Evolutionary conservation across 2,329 filamentous ascomycete genomes (phyloP), one percentile per base, ranked within the genome.

Genomic region (Huntiella decipiens): DNA sequence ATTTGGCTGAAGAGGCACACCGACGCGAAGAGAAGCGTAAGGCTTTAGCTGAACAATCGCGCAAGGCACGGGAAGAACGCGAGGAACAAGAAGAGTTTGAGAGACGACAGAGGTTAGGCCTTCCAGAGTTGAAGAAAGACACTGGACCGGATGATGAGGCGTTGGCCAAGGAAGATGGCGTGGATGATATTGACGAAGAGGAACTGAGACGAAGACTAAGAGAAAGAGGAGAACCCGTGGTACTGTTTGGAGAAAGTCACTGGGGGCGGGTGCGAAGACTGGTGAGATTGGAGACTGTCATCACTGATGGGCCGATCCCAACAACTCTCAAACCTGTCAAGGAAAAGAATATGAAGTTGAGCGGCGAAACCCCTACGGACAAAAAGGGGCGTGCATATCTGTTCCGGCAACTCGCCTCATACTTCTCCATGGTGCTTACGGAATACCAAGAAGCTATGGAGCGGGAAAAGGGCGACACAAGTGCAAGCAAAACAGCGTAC

Each of bases 361-460:
- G 74, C 1, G 66, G 69, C 12, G 67, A 66, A 38, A 63, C 83
- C 7, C 73, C 74, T 1, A 68, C 65, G 54, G 81, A 87, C 53
- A 65, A 65, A 15, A 73, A 77, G 36, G 81, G 67, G 0, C 73
- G 77, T 39, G 65, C 71, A 38, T 86, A 81, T 61, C 66, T 98
- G 36, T 88, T 81, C 64, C 72, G 88, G 8, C 88, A 98, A 61
- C 69, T 98, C 47, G 83, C 82, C 15, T 91, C 83, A 42, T 98
- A 95, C 66, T 96, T 98, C 65, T 92, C 83, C 45, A 85, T 98
- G 77, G 76, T 98, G n/a, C 66, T 98, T 48, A 73, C 70, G 38
- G 88, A 92, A 60, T 98, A 92, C 80, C 76, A 87, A 54, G 58
- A 65, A 36, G 86, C 87, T 4, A 73, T 98, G 55, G 74, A 82